A percentile compares a stretch with the other conserved stretches of the same genome.
phyloP scores from a whole-genome alignment of 345 rosid species.

The Microthlaspi erraticum region DNA sequence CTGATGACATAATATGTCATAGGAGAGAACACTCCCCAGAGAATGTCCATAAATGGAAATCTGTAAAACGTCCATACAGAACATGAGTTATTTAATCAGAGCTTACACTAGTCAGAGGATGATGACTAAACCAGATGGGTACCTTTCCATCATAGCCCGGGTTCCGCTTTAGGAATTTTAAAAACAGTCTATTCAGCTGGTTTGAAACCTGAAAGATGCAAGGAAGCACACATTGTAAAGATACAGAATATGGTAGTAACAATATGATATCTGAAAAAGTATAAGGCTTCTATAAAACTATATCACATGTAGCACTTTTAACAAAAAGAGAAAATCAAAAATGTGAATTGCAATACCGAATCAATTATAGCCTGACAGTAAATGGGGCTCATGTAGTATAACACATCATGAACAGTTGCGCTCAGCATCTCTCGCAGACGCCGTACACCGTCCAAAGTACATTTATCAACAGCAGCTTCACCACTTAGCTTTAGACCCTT shows the following conservation, averaged over 20 bases:
- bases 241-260: not conserved
- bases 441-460: constrained; percentile 93
- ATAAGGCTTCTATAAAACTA: not conserved
- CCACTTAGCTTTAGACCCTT: constrained; percentile 96
- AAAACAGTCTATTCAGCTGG: constrained; percentile 76
- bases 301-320: not conserved
- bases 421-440: constrained; percentile 87
- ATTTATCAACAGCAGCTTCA: constrained; percentile 91
- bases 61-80: constrained; percentile 49
- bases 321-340: not conserved
- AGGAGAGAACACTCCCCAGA: constrained; percentile 96
- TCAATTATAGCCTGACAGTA: constrained; percentile 92
- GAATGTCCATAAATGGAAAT: constrained; percentile 97
- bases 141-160: constrained; percentile 99
- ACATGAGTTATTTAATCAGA: constrained; percentile 2
- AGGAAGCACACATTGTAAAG: not conserved
- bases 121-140: constrained; percentile 41
- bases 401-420: constrained; percentile 96
- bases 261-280: not conserved
- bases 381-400: constrained; percentile 97
- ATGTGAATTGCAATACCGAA: constrained; percentile 59
- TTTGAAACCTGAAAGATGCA: constrained; percentile 73
- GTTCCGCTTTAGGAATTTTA: constrained; percentile 81
- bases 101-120: constrained; percentile 32
- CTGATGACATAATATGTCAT: constrained; percentile 98